Conservation (phyloP, 129 eudicot genomes). For the Glebionis coronaria region DNA sequence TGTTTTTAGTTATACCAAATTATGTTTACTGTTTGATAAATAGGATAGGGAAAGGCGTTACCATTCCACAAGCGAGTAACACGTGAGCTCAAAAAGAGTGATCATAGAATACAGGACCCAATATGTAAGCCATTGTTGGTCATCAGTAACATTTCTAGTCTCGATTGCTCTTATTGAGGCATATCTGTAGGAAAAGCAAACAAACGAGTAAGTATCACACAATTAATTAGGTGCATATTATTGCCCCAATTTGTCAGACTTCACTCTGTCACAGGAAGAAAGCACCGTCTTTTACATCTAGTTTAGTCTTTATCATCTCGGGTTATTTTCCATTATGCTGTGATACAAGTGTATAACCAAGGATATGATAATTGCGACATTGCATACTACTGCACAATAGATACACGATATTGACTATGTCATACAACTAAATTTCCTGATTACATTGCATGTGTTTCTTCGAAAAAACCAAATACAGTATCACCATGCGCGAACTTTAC, state of each 20-base stretch:
- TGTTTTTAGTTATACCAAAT: neutral
- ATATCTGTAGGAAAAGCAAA: constrained; percentile 37
- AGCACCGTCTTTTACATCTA: neutral
- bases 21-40: neutral
- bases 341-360: neutral
- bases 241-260: neutral
- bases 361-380: neutral
- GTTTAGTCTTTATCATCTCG: neutral
- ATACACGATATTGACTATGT: too few relatives aligned
- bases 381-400: too few relatives aligned
- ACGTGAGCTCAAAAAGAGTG: constrained; percentile 92
- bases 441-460: too few relatives aligned
- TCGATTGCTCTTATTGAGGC: constrained; percentile 95
- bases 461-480: too few relatives aligned
- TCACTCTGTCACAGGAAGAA: neutral
- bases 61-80: constrained; percentile 75
- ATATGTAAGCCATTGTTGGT: constrained; percentile 97
- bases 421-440: too few relatives aligned
- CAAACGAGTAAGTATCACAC: neutral
- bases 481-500: too few relatives aligned
- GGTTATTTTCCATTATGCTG: neutral
- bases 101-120: constrained; percentile 94
- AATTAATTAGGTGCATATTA: neutral
- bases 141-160: constrained; percentile 69
- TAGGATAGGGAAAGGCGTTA: constrained; percentile 11